Evolutionary conservation across 1,139 yeast species (phyloP).

Genomic region (Scheffersomyces titani): DNA sequence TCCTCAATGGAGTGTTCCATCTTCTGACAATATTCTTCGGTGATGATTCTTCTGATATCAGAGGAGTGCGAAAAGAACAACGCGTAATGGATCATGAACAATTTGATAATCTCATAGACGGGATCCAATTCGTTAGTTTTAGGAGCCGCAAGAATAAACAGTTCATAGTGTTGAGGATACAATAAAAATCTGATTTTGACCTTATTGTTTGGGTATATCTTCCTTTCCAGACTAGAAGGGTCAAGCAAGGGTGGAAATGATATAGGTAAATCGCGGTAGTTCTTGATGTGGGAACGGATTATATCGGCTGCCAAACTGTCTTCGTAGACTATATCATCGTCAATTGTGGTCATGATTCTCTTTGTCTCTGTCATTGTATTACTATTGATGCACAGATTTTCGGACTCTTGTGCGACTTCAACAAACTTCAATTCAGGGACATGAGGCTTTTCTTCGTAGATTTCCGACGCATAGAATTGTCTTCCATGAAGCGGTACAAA

Average conservation of each 20-base stretch:
- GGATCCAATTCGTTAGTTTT: slow-evolving; percentile 68
- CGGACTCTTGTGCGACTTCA: neutral
- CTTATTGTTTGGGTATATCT: slow-evolving; percentile 30
- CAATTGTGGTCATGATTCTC: slow-evolving; percentile 6
- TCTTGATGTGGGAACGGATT: slow-evolving; percentile 27
- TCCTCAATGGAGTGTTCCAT: slow-evolving; percentile 33
- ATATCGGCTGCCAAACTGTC: slow-evolving; percentile 30
- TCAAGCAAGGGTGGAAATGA: slow-evolving; percentile 37
- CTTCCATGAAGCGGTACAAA: slow-evolving; percentile 32
- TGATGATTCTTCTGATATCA: slow-evolving; percentile 35
- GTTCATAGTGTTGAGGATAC: slow-evolving; percentile 44
- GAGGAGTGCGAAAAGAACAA: slow-evolving; percentile 42
- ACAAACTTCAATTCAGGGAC: slow-evolving; percentile 28
- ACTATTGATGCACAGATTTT: neutral
- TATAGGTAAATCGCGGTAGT: slow-evolving; percentile 36
- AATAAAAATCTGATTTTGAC: slow-evolving; percentile 38
- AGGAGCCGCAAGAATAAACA: slow-evolving; percentile 44
- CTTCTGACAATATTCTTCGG: slow-evolving; percentile 33
- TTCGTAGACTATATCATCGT: slow-evolving; percentile 6
- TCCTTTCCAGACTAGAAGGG: slow-evolving; percentile 14
- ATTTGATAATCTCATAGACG: slow-evolving; percentile 64
- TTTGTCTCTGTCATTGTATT: neutral
- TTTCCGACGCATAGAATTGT: slow-evolving; percentile 32
- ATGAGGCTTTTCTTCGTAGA: slow-evolving; percentile 21
- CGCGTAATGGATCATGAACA: slow-evolving; percentile 44